Evolutionary conservation across 2,329 filamentous ascomycete genomes (phyloP).

Genomic region (Harringtonia lauricola): DNA sequence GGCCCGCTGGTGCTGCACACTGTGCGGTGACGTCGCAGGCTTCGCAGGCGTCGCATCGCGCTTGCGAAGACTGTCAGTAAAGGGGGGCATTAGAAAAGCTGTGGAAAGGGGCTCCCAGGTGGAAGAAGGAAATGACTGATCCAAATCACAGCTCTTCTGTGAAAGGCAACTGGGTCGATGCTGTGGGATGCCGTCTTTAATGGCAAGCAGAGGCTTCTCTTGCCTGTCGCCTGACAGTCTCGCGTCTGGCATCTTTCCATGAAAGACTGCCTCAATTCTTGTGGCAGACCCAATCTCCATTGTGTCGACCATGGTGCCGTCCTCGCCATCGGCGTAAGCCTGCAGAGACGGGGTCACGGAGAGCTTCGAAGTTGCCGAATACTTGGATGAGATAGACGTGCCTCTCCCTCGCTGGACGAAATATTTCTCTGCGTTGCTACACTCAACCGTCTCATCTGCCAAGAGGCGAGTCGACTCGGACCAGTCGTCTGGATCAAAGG

Average conservation of each 20-base stretch:
- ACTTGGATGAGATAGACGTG: background rate
- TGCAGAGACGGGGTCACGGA: slow-evolving; percentile 9
- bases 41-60: background rate
- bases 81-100: slow-evolving; percentile 1
- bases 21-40: background rate
- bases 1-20: too few relatives aligned
- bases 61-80: slow-evolving; percentile 11
- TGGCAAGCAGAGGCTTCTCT: too few relatives aligned
- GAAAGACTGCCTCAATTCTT: slow-evolving; percentile 1
- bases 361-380: slow-evolving; percentile 8
- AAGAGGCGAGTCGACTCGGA: too few relatives aligned
- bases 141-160: background rate
- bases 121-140: background rate
- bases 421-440: background rate
- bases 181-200: too few relatives aligned
- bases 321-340: slow-evolving; percentile 5
- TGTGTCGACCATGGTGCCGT: background rate
- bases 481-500: too few relatives aligned
- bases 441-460: background rate
- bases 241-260: background rate
- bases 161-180: background rate
- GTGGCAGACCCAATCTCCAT: slow-evolving; percentile 4
- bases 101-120: background rate
- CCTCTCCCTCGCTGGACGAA: background rate
- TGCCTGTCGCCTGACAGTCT: background rate